Percentiles rank a stretch among this genome's conserved stretches.
phyloP scores from a whole-genome alignment of 2,329 filamentous ascomycete genomes.

The Fonsecaea multimorphosa region DNA sequence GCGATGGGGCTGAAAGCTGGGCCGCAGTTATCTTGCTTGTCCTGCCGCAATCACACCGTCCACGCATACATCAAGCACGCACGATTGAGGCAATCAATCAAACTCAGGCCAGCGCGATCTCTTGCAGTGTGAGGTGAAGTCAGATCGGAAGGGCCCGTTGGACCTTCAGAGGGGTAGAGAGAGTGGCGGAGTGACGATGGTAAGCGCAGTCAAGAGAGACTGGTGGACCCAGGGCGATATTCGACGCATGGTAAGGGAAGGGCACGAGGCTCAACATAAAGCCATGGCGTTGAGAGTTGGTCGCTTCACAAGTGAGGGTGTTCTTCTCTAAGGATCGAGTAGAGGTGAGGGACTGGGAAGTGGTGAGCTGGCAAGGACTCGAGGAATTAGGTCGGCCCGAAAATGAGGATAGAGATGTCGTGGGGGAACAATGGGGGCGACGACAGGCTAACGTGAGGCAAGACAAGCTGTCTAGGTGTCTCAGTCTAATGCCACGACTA shows the following conservation, averaged over 20 bases:
- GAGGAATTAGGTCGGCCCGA: conserved; percentile 16
- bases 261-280: conserved; percentile 26
- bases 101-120: not conserved
- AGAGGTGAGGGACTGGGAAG: conserved; percentile 13
- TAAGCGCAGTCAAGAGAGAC: conserved; percentile 37
- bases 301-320: not conserved
- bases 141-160: conserved; percentile 1
- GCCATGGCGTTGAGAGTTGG: conserved; percentile 26
- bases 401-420: conserved; percentile 7
- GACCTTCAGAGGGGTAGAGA: conserved; percentile 23
- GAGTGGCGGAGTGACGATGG: conserved; percentile 23
- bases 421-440: conserved; percentile 5
- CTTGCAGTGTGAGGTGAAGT: conserved; percentile 7
- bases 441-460: conserved; percentile 6
- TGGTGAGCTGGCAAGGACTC: conserved; percentile 21
- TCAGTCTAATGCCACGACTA: not conserved
- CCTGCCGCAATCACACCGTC: conserved; percentile 7
- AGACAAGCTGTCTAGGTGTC: conserved; percentile 8
- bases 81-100: conserved; percentile 9
- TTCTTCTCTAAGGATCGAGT: not conserved
- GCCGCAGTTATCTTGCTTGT: conserved; percentile 11
- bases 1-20: conserved; percentile 21
- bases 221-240: conserved; percentile 23
- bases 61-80: conserved; percentile 12
- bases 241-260: conserved; percentile 29